These are phyloP conservation scores for Volvox carteri DNA, from an alignment of 163 green algal species.

Conservation along the genomic window DNA sequence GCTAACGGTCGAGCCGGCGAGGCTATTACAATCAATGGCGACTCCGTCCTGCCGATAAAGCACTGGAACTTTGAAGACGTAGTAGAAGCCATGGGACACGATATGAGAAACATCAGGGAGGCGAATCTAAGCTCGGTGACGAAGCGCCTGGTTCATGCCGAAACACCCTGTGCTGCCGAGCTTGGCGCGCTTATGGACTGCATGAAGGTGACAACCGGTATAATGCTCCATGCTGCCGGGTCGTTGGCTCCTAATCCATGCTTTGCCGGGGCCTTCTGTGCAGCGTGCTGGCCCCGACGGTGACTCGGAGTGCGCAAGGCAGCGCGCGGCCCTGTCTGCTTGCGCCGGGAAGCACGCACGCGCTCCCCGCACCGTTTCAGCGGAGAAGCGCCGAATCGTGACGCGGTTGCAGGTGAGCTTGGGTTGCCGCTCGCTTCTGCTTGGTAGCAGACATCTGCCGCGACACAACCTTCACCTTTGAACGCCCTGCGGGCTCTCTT, in stretches of 20 bases:
- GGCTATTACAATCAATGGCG: too few relatives aligned
- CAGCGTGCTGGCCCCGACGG: slow-evolving; percentile 28
- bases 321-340: slow-evolving; percentile 12
- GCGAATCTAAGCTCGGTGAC: neutral
- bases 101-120: slow-evolving; percentile 37
- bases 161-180: slow-evolving; percentile 30
- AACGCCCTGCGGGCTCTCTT: neutral
- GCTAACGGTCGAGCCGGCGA: too few relatives aligned
- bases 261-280: neutral
- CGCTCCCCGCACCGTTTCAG: neutral
- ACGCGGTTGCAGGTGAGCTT: slow-evolving; percentile 8
- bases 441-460: too few relatives aligned
- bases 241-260: neutral
- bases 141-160: slow-evolving; percentile 22
- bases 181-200: slow-evolving; percentile 47
- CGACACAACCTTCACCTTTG: too few relatives aligned
- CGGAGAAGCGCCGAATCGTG: slow-evolving; percentile 30
- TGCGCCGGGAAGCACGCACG: slow-evolving; percentile 19
- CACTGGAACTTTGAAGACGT: too few relatives aligned
- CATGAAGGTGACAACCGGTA: slow-evolving; percentile 41
- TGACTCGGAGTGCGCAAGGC: neutral
- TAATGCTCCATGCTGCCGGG: too few relatives aligned
- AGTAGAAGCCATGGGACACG: slow-evolving; percentile 24
- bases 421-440: neutral
- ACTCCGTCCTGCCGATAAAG: neutral